Evolutionary conservation across 2,329 filamentous ascomycete genomes (phyloP), one percentile per base, ranked within the genome.

Genomic region (Blastomyces parvus): DNA sequence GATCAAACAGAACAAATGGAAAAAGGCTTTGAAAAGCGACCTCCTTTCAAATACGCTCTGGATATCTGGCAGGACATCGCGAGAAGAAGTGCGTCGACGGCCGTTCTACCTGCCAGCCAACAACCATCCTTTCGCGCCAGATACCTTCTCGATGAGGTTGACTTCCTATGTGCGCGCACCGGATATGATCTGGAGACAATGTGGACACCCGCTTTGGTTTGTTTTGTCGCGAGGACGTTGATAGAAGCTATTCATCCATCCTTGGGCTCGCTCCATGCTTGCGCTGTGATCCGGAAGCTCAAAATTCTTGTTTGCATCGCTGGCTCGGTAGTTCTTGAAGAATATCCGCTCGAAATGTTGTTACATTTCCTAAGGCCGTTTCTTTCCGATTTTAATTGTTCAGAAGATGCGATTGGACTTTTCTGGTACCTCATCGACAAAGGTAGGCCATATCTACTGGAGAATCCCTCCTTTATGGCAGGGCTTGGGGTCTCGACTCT

Each of bases 261-360:
- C 0, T 79, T 97, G 6, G 95, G 94, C 0, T 89, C 94, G 25
- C 79, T 97, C 5, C 89, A 97, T 74, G 88, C 90, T 46, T 94
- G 91, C 72, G 88, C 91, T 1, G 86, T 96, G 3, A 82, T 99
- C 60, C 87, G 92, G 48, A 96, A 95, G 72, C 82, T 97, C 57
- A 84, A 91, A 42, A 84, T 97, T 9, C 77, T 97, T 19, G 82
- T 97, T 33, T 88, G 86, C 64, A 78, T 97, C 56, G 88, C 91
- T 33, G 91, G 91, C 0, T 74, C 84, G 0, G 81, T 86, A 60
- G 89, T 89, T n/a, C 80, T 88, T 30, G 79, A 85, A 50, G 89
- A 88, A 0, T 97, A 97, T 71, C 89, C 91, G 13, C 74, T 97
- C 17, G 90, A 99, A 74, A 94, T 97, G 89, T 81, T 96, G 0